phyloP scores from a whole-genome alignment of 306 rosid species.

The Pachyrhizus erosus region DNA sequence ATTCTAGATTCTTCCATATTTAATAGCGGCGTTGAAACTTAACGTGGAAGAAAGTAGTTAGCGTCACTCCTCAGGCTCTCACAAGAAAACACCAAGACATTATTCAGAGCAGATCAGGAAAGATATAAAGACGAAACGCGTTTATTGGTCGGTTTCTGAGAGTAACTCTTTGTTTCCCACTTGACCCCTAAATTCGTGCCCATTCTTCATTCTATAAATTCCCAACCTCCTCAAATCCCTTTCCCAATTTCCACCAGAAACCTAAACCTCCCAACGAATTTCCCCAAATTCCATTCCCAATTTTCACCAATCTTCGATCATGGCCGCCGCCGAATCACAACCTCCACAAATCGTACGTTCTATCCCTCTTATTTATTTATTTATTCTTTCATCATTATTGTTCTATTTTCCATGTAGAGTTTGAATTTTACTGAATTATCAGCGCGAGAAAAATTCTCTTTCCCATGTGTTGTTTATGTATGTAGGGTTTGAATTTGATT shows the following conservation, averaged over 20 bases:
- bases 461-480: no score
- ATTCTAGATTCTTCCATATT: neutral
- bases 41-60: conserved; percentile 5
- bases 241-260: neutral
- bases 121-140: neutral
- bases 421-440: neutral
- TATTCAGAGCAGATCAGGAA: neutral
- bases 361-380: neutral
- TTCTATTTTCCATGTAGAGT: neutral
- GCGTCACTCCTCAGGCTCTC: no score
- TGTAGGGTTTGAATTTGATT: neutral
- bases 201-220: neutral
- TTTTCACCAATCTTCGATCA: neutral
- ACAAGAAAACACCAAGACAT: no score
- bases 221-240: neutral
- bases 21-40: conserved; percentile 7
- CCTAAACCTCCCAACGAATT: neutral
- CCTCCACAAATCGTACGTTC: conserved; percentile 16
- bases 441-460: neutral
- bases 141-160: neutral
- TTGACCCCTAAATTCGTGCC: neutral
- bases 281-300: neutral
- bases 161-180: neutral
- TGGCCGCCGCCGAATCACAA: conserved; percentile 35
- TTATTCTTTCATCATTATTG: neutral